phyloP scores from a whole-genome alignment of 352 stramenopile species.

The Globisporangium solare region DNA sequence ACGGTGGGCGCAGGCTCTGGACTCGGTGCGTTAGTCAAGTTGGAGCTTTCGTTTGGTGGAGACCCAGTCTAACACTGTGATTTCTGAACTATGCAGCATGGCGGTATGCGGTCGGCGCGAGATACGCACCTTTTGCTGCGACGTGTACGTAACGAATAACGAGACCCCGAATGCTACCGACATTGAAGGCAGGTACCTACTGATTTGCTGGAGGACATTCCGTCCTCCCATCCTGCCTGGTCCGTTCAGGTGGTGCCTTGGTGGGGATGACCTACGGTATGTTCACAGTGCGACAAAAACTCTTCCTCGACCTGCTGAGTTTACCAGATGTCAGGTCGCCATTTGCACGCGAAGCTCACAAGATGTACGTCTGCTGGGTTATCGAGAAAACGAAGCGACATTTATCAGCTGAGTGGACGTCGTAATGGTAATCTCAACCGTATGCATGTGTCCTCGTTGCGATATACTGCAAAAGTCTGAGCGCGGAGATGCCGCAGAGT shows the following conservation, averaged over 20 bases:
- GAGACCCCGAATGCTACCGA: too few species aligned
- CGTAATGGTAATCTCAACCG: too few species aligned
- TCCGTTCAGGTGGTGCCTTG: conserved; percentile 37
- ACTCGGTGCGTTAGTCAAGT: background rate
- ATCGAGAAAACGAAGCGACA: too few species aligned
- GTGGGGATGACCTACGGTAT: conserved; percentile 63
- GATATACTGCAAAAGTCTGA: conserved; percentile 12
- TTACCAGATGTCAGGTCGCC: conserved; percentile 61
- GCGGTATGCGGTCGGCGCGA: conserved; percentile 6
- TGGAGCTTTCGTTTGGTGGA: background rate
- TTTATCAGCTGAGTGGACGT: too few species aligned
- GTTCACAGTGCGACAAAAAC: conserved; percentile 56
- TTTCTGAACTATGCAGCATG: background rate
- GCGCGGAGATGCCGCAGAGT: conserved; percentile 14
- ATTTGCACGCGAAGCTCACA: conserved; percentile 45
- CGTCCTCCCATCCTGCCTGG: too few species aligned
- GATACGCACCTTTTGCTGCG: background rate
- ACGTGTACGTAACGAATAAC: background rate
- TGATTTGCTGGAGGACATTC: too few species aligned
- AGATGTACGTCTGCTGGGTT: conserved; percentile 28
- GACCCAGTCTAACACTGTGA: too few species aligned
- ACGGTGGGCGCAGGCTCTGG: background rate
- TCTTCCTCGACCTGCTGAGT: conserved; percentile 67
- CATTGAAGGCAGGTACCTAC: too few species aligned
- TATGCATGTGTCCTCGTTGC: background rate